phyloP scores from a whole-genome alignment of 2,329 filamentous ascomycete genomes.

The Arthrinium phaeospermum region DNA sequence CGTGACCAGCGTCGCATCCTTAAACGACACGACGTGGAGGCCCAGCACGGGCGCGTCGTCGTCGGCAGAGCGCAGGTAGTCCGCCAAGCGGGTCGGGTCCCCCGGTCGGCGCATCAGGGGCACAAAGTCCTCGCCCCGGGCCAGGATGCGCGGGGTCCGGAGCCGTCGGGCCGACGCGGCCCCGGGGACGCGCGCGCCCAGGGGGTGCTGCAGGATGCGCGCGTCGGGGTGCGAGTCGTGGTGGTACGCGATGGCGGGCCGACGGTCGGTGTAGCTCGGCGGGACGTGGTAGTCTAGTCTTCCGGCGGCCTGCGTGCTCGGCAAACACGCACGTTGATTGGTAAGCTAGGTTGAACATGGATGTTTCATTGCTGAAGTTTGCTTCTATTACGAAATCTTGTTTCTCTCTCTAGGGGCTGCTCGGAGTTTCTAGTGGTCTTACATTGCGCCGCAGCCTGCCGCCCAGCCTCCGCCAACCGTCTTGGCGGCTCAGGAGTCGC shows the following conservation, averaged over 20 bases:
- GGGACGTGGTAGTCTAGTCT: not conserved
- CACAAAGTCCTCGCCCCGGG: constrained; percentile 33
- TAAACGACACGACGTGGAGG: constrained; percentile 54
- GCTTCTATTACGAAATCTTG: no score
- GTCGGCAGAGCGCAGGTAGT: constrained; percentile 51
- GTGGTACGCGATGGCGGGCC: constrained; percentile 15
- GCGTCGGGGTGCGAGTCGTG: not conserved
- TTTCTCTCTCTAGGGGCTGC: no score
- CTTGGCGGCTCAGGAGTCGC: constrained; percentile 23
- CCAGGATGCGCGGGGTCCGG: constrained; percentile 36
- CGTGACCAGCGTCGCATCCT: constrained; percentile 54
- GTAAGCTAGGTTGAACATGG: not conserved
- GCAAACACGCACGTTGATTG: not conserved
- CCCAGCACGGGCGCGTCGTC: constrained; percentile 47
- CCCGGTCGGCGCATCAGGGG: constrained; percentile 32
- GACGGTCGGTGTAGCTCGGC: not conserved
- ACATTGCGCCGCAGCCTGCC: constrained; percentile 23
- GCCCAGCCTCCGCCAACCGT: constrained; percentile 35
- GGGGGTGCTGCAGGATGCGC: not conserved
- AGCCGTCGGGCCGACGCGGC: constrained; percentile 42
- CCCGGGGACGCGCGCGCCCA: constrained; percentile 47
- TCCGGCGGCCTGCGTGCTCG: not conserved
- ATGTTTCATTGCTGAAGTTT: not conserved
- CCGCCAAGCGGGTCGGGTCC: constrained; percentile 40
- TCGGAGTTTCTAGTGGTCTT: not conserved